These are phyloP conservation scores for Jimgerdemannia flammicorona DNA, from an alignment of 192 early-diverging fungal genomes.

Conservation along the genomic window DNA sequence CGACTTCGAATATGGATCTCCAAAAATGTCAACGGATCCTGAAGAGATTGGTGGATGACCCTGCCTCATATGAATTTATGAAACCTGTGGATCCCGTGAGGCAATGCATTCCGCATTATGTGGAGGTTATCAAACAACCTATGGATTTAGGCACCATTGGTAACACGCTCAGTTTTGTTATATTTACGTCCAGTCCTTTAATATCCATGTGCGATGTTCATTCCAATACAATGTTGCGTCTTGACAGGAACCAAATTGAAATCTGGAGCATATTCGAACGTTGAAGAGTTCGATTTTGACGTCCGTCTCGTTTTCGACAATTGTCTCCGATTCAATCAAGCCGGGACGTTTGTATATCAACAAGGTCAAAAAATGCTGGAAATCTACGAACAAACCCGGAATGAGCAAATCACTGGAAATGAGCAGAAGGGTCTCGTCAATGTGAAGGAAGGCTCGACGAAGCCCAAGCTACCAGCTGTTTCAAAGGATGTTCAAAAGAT, in stretches of 20 bases:
- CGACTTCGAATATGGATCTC: constrained; percentile 6
- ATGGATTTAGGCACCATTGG: constrained; percentile 65
- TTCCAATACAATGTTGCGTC: constrained; percentile 79
- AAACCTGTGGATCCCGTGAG: constrained; percentile 53
- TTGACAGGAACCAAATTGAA: constrained; percentile 60
- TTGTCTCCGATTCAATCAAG: constrained; percentile 72
- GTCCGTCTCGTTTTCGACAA: constrained; percentile 68
- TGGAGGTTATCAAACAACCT: constrained; percentile 57
- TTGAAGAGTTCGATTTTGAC: constrained; percentile 63
- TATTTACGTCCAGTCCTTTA: constrained; percentile 39
- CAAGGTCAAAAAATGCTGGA: constrained; percentile 60
- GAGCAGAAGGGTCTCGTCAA: neutral
- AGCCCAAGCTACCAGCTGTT: neutral
- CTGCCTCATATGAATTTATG: constrained; percentile 29
- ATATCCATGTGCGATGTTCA: constrained; percentile 63
- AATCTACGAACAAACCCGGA: constrained; percentile 68
- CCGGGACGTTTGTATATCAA: constrained; percentile 51
- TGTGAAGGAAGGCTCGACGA: neutral
- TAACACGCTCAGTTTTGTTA: constrained; percentile 40
- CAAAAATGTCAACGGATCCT: constrained; percentile 23
- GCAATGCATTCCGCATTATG: constrained; percentile 63
- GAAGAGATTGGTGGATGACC: constrained; percentile 19
- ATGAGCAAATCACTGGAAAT: constrained; percentile 7
- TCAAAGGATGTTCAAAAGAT: neutral
- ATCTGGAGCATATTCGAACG: constrained; percentile 49